These are phyloP conservation scores for Blepharisma japonicum DNA, from an alignment of 73 alveolate species.

Conservation along the genomic window DNA sequence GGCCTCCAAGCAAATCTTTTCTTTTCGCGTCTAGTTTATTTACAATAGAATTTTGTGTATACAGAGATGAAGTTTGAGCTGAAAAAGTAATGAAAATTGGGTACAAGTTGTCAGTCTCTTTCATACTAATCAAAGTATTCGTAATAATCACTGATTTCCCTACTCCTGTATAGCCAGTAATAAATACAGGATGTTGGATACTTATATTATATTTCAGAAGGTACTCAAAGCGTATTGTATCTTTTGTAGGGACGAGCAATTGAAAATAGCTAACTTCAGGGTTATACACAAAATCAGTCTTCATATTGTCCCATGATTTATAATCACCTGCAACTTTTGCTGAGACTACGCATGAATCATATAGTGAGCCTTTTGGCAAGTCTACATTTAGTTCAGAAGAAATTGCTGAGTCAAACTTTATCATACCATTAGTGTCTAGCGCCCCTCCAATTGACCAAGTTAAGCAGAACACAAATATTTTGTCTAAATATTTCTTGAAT, in stretches of 20 bases:
- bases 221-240: conserved; percentile 86
- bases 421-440: neutral
- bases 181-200: conserved; percentile 64
- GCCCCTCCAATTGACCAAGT: conserved; percentile 18
- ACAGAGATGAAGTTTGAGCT: conserved; percentile 96
- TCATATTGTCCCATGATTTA: conserved; percentile 43
- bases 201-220: conserved; percentile 23
- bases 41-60: conserved; percentile 82
- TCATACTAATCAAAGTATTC: conserved; percentile 38
- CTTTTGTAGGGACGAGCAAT: conserved; percentile 95
- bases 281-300: conserved; percentile 65
- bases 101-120: conserved; percentile 55
- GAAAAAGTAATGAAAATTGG: conserved; percentile 84
- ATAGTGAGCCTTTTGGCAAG: conserved; percentile 7
- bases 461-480: conserved; percentile 17
- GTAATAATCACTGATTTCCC: conserved; percentile 86
- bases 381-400: neutral
- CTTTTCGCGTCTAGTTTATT: conserved; percentile 42
- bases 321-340: neutral
- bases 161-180: conserved; percentile 96
- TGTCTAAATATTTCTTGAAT: neutral
- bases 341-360: neutral
- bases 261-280: conserved; percentile 59
- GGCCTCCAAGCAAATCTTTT: conserved; percentile 48
- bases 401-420: neutral